These are phyloP conservation scores for Mycena sp. DNA, from an alignment of 1,284 basidiomycete species.

Conservation along the genomic window DNA sequence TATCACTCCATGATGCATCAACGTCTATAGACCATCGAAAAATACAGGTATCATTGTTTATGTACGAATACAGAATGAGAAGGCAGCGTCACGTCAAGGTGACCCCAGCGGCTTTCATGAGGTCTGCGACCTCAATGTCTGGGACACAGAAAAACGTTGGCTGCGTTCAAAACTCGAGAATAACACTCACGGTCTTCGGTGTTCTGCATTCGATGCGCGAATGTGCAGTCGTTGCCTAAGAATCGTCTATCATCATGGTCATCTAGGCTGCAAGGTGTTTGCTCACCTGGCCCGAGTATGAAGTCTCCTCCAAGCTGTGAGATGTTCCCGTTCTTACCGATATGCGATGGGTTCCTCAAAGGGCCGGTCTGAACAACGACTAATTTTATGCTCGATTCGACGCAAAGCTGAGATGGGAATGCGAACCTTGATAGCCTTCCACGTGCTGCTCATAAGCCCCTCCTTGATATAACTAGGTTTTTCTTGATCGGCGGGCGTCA, in stretches of 20 bases:
- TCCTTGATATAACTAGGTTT: conserved; percentile 66
- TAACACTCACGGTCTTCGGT: conserved; percentile 65
- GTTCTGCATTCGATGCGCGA: conserved; percentile 65
- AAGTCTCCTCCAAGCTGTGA: conserved; percentile 73
- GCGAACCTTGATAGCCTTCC: too few species aligned
- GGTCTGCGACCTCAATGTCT: conserved; percentile 56
- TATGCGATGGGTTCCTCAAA: conserved; percentile 53
- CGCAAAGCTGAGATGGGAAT: too few species aligned
- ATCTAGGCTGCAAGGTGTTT: background rate
- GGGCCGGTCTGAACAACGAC: conserved; percentile 18
- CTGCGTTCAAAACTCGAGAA: background rate
- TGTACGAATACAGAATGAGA: background rate
- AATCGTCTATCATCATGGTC: background rate
- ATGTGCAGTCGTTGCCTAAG: conserved; percentile 52
- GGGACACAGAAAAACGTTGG: background rate
- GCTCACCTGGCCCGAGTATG: conserved; percentile 62
- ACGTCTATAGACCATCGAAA: too few species aligned
- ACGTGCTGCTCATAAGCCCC: too few species aligned
- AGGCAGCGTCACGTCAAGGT: background rate
- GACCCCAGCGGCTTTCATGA: conserved; percentile 50
- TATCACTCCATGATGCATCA: too few species aligned
- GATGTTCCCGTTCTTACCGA: conserved; percentile 68
- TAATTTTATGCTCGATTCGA: too few species aligned
- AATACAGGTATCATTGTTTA: too few species aligned
- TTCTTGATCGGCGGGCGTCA: conserved; percentile 55